phyloP scores from a whole-genome alignment of 345 rosid genomes.

The Gossypium australe region DNA sequence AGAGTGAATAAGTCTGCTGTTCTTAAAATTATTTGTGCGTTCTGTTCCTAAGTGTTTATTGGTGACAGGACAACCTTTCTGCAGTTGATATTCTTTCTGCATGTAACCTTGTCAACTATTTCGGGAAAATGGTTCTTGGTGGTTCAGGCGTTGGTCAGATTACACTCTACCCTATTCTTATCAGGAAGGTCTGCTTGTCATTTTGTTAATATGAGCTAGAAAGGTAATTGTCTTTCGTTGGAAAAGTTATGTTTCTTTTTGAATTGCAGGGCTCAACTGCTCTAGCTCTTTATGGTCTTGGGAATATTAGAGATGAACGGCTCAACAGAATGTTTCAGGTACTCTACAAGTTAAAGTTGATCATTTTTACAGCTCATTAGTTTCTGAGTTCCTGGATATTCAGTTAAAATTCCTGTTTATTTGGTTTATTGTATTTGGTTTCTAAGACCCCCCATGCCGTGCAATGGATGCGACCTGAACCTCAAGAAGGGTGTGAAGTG shows the following conservation, averaged over 20 bases:
- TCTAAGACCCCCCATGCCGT: conserved; percentile 93
- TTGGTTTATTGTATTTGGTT: conserved; percentile 18
- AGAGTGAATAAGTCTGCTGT: not conserved
- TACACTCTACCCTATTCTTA: conserved; percentile 78
- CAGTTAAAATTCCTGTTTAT: conserved; percentile 6
- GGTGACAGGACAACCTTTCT: conserved; percentile 92
- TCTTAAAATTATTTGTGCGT: not conserved
- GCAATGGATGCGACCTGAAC: conserved; percentile 99
- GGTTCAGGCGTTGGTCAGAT: conserved; percentile 99
- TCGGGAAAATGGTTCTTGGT: conserved; percentile 98
- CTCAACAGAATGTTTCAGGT: conserved; percentile 99
- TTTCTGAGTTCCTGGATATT: conserved; percentile 13
- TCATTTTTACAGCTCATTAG: conserved; percentile 7
- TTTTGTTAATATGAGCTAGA: conserved; percentile 11
- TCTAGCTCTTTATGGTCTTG: conserved; percentile 96
- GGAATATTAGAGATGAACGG: conserved; percentile 96
- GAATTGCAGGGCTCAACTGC: conserved; percentile 75
- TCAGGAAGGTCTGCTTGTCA: conserved; percentile 62
- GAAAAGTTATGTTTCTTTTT: conserved; percentile 11
- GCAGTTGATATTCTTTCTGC: conserved; percentile 93
- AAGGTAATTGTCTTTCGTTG: conserved; percentile 12
- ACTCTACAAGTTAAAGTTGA: not conserved
- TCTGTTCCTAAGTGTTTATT: conserved; percentile 22
- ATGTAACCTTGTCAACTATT: conserved; percentile 94
- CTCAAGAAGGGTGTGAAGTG: conserved; percentile 71